Percentiles rank a stretch among this genome's conserved stretches.
These are phyloP conservation scores for Fistulinella prunicolor DNA, from an alignment of 768 basidiomycete genomes.

Conservation along the genomic window DNA sequence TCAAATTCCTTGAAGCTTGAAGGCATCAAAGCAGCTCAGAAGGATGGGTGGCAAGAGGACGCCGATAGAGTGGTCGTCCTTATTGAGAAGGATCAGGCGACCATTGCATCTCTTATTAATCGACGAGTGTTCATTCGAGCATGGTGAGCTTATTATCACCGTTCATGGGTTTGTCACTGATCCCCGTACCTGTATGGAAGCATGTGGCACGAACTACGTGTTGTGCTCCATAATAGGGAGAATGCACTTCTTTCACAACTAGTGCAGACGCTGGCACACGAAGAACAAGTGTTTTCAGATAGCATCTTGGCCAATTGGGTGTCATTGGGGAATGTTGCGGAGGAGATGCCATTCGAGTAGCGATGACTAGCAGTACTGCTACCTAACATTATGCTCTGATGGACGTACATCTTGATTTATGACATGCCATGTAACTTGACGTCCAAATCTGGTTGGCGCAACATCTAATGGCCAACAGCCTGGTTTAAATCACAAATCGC, in stretches of 20 bases:
- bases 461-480: too few relatives aligned
- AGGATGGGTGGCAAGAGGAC: slow-evolving; percentile 85
- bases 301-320: slow-evolving; percentile 70
- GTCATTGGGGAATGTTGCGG: slow-evolving; percentile 64
- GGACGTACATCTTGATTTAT: slow-evolving; percentile 15
- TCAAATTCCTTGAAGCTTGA: slow-evolving; percentile 73
- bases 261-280: slow-evolving; percentile 68
- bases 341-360: slow-evolving; percentile 85
- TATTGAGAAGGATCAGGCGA: slow-evolving; percentile 85
- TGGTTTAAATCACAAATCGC: too few relatives aligned
- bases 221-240: slow-evolving; percentile 88
- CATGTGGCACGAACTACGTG: slow-evolving; percentile 95
- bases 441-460: too few relatives aligned
- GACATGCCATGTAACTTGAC: too few relatives aligned
- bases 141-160: slow-evolving; percentile 49
- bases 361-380: slow-evolving; percentile 3
- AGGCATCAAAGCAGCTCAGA: slow-evolving; percentile 61
- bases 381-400: background rate
- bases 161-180: slow-evolving; percentile 3
- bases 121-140: slow-evolving; percentile 85
- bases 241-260: slow-evolving; percentile 75
- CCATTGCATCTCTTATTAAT: slow-evolving; percentile 69
- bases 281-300: slow-evolving; percentile 69
- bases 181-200: slow-evolving; percentile 37
- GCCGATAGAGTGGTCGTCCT: slow-evolving; percentile 66